Base-by-base conservation (phyloP, 2,329 filamentous ascomycete species). In the Neofusicoccum sp. region DNA sequence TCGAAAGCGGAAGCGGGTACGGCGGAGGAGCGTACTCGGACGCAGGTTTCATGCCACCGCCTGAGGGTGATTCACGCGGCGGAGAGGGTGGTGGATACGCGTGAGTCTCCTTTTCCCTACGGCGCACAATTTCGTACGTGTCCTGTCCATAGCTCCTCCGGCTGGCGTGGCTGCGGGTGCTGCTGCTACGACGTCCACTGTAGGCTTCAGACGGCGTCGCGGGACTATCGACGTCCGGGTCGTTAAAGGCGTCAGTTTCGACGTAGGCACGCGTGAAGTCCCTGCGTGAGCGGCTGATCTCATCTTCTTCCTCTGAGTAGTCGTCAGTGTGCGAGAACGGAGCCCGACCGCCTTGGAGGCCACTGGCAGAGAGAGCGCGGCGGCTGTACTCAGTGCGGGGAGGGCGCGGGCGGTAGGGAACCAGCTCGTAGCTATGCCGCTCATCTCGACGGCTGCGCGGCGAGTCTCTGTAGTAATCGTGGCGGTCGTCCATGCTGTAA, bases 221-320 rank as follows among this genome's bases (percentile, higher is more conserved):
- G 26, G 54, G 54, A 8, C 41, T 41, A 7, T 58, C 31, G 12
- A n/a, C 28, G 30, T 58, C 54, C 12, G 40, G 54, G 30, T 59
- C 43, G 40, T 47, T 56, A 49, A 61, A 61, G 6, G 59, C 59
- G 28, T 31, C 34, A 9, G 59, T 61, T 24, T 61, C 59, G 43
- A 61, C 59, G 20, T 40, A 61, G 41, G 59, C 49, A 33, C 59
- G 59, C 6, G 51, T 57, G 7, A 61, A 61, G 28, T 56, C 31
- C 31, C 53, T 57, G n/a, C 59, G 59, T 8, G 41, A 48, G 14
- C 59, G 59, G 28, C 40, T 49, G 6, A 45, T 44, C 7, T 60
- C 47, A 24, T 60, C 58, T 12, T 60, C 58, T 12, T 51, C 47
- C 47, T 60, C 58, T 3, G 47, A 45, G 31, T 60, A 48, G 44